Percentiles rank a stretch among this genome's conserved stretches.
phyloP scores from a whole-genome alignment of 768 basidiomycete genomes.

The Auricularia cornea region DNA sequence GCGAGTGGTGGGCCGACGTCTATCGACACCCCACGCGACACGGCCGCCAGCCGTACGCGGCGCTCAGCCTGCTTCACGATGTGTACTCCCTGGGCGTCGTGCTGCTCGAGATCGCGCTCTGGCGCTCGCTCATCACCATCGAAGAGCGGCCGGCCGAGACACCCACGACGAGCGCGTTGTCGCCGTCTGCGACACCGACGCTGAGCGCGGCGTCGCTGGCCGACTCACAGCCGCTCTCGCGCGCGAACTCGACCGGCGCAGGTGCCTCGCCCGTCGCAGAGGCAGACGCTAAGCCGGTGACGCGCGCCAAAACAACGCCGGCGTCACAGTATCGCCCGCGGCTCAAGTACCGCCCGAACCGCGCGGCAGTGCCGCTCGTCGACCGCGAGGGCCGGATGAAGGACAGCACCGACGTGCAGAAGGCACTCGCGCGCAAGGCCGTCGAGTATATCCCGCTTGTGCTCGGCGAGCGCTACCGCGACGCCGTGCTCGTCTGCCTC shows the following conservation, averaged over 20 bases:
- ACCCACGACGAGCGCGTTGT: background rate
- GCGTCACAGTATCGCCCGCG: background rate
- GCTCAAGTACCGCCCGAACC: background rate
- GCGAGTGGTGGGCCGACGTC: background rate
- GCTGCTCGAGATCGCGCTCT: slow-evolving; percentile 3
- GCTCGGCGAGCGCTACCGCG: background rate
- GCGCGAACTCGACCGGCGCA: too few relatives aligned
- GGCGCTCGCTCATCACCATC: background rate
- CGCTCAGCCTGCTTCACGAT: slow-evolving; percentile 1
- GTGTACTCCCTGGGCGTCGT: slow-evolving; percentile 3
- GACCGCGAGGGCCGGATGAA: background rate
- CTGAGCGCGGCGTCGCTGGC: background rate
- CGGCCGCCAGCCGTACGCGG: background rate
- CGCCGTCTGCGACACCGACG: too few relatives aligned
- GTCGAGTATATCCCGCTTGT: background rate
- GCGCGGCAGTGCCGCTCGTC: background rate
- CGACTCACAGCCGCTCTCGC: too few relatives aligned
- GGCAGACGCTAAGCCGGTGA: background rate
- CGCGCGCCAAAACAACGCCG: background rate
- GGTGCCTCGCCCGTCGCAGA: too few relatives aligned
- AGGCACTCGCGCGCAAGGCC: background rate
- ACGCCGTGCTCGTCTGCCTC: background rate
- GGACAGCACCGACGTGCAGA: background rate
- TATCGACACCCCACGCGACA: background rate
- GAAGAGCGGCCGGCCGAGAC: background rate